A percentile compares a stretch with the other conserved stretches of the same genome.
These are phyloP conservation scores for Seiridium unicorne DNA, from an alignment of 2,329 filamentous ascomycete species.

Conservation along the genomic window DNA sequence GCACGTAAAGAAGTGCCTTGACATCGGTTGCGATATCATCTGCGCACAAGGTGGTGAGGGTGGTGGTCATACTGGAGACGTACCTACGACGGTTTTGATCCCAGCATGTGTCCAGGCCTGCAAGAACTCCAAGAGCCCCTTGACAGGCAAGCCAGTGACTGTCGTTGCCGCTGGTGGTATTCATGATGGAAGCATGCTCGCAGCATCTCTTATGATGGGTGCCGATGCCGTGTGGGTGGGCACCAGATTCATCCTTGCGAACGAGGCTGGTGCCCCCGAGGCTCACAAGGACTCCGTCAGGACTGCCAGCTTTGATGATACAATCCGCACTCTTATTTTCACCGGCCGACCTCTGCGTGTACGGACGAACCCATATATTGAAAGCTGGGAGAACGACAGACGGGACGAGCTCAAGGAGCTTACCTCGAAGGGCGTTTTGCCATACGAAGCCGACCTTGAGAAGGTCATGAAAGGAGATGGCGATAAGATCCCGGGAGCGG, in stretches of 20 bases:
- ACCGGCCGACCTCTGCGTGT: conserved; percentile 94
- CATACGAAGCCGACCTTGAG: conserved; percentile 93
- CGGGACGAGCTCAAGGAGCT: conserved; percentile 88
- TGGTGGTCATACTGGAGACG: conserved; percentile 92
- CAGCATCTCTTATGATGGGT: conserved; percentile 88
- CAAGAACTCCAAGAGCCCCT: conserved; percentile 77
- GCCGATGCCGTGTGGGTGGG: conserved; percentile 94
- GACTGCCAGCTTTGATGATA: conserved; percentile 92
- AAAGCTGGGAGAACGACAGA: conserved; percentile 95
- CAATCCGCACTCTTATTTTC: conserved; percentile 96
- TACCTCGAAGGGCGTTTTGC: conserved; percentile 83
- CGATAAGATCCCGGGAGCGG: conserved; percentile 17
- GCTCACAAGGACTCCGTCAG: conserved; percentile 93
- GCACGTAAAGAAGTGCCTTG: conserved; percentile 95
- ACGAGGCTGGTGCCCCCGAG: conserved; percentile 92
- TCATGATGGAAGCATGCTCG: conserved; percentile 87
- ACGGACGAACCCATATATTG: conserved; percentile 88
- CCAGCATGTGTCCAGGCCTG: conserved; percentile 83
- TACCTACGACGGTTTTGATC: conserved; percentile 89
- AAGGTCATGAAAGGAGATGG: conserved; percentile 63
- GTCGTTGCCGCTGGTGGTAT: conserved; percentile 93
- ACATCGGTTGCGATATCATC: conserved; percentile 91
- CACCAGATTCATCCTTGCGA: conserved; percentile 89
- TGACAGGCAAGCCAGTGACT: conserved; percentile 85
- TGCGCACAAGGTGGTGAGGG: conserved; percentile 98